Base-by-base conservation (phyloP, 768 basidiomycete genomes). In the Pleurotus citrinopileatus region DNA sequence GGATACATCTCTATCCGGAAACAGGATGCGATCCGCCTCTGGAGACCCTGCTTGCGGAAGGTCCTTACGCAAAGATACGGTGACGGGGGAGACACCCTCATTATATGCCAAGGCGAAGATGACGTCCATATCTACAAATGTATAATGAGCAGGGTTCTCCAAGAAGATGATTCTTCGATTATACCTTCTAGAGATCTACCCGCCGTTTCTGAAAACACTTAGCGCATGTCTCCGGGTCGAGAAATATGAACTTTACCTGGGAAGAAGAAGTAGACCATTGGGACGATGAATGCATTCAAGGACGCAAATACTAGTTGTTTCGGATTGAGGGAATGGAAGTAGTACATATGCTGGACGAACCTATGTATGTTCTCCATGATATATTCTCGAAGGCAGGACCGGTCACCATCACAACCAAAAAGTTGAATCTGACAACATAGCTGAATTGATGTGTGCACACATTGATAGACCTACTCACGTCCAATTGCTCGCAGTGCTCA, bases 371-470 rank as follows among this genome's bases (percentile, higher is more conserved):
- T 26, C 74, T 63, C 81, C 81, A 83, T 27, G 71, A 73, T 36
- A 84, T 83, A 53, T 79, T 75, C 56, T 76, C 74, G 60, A 84
- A 84, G 3, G 82, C 72, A 1, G 81, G 80, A 0, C 82, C 79
- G 9, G 82, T 83, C 56, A 83, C 75, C 82, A 84, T 82, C 10
- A 83, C 81, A 9, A 83, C 76, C 45, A 70, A 61, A 63, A 84
- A 84, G 61, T 83, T 83, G 60, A 82, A 84, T 19, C 48, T 51
- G 28, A 15, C 17, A 15, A 15, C 19, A 13, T n/a, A 19, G n/a
- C n/a, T 51, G 12, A 36, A 23, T 12, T 4, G 9, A 25, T 23
- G 8, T 20, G 34, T 4, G 5, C 22, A 22, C 4, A 36, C 15
- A 28, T 15, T 17, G 29, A 9, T 4, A 32, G 7, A 7, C 6